A percentile compares a stretch with the other conserved stretches of the same genome.
Evolutionary conservation across 805 yeast genomes (phyloP).

Genomic region (Lipomyces yamadae): DNA sequence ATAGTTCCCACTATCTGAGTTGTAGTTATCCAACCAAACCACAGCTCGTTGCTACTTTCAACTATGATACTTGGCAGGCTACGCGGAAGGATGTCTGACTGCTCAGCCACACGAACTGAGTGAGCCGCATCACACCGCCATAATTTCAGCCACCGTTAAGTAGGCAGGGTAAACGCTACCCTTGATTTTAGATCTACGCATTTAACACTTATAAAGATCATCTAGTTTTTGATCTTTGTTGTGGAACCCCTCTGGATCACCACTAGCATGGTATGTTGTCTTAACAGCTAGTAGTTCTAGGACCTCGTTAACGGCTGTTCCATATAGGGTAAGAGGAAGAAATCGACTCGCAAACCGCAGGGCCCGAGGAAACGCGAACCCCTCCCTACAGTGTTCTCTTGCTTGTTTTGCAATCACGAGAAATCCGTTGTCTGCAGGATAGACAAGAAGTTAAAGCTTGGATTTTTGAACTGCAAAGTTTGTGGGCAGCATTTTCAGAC

Average conservation of each 20-base stretch:
- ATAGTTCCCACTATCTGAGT: too few relatives aligned
- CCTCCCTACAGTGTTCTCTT: conserved; percentile 45
- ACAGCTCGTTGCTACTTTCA: too few relatives aligned
- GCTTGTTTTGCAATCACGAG: conserved; percentile 95
- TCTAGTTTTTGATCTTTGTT: neutral
- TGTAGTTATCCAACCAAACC: too few relatives aligned
- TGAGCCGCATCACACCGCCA: too few relatives aligned
- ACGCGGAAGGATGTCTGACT: too few relatives aligned
- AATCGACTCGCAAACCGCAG: conserved; percentile 38
- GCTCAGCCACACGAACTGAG: neutral
- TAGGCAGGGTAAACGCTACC: neutral
- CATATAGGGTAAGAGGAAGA: conserved; percentile 39
- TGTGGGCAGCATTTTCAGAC: conserved; percentile 95
- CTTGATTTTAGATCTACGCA: neutral
- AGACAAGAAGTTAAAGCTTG: conserved; percentile 85
- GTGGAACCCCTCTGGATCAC: neutral
- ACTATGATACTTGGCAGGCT: too few relatives aligned
- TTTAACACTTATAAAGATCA: too few relatives aligned
- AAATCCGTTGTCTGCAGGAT: conserved; percentile 84
- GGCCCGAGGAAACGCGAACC: conserved; percentile 28
- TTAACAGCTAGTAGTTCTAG: neutral
- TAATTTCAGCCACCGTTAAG: neutral
- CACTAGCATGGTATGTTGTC: neutral
- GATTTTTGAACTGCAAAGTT: conserved; percentile 83
- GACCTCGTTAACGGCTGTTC: neutral